phyloP scores from a whole-genome alignment of 805 yeast species.

The Schwanniomyces polymorphus region DNA sequence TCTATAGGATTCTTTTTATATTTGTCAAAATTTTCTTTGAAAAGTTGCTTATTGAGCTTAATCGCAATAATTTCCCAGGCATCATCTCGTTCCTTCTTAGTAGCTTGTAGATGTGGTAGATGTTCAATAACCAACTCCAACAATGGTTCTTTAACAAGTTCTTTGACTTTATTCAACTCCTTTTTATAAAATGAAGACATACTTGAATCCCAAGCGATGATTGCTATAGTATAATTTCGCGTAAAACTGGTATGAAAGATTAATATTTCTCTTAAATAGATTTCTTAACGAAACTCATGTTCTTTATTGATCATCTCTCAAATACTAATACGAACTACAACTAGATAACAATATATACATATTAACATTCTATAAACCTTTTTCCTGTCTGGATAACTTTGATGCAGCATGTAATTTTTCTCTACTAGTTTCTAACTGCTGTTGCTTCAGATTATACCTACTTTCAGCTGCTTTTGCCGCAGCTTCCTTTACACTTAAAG shows the following conservation, averaged over 20 bases:
- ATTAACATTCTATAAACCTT: slow-evolving; percentile 20
- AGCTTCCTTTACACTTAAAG: slow-evolving; percentile 23
- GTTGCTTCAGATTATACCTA: slow-evolving; percentile 28
- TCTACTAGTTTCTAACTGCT: slow-evolving; percentile 24
- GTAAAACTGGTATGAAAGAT: too few relatives aligned
- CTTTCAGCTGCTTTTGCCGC: slow-evolving; percentile 42
- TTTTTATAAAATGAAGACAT: slow-evolving; percentile 25
- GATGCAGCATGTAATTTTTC: slow-evolving; percentile 30
- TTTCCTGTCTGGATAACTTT: slow-evolving; percentile 29
- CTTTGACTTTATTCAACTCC: slow-evolving; percentile 21
- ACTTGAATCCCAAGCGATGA: slow-evolving; percentile 1
- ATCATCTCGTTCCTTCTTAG: slow-evolving; percentile 20
- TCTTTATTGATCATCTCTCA: not conserved
- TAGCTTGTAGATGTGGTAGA: slow-evolving; percentile 33
- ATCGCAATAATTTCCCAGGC: slow-evolving; percentile 38
- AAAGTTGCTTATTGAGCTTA: slow-evolving; percentile 17
- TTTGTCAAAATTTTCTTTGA: slow-evolving; percentile 4
- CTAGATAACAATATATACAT: too few relatives aligned
- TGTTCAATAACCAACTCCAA: slow-evolving; percentile 25
- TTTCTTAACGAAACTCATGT: not conserved
- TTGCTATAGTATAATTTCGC: not conserved
- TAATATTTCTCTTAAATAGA: not conserved
- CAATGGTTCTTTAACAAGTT: slow-evolving; percentile 24
- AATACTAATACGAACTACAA: not conserved
- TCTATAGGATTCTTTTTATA: slow-evolving; percentile 9